Evolutionary conservation across 2,329 filamentous ascomycete species (phyloP).

Genomic region (Fusarium protoensiforme): DNA sequence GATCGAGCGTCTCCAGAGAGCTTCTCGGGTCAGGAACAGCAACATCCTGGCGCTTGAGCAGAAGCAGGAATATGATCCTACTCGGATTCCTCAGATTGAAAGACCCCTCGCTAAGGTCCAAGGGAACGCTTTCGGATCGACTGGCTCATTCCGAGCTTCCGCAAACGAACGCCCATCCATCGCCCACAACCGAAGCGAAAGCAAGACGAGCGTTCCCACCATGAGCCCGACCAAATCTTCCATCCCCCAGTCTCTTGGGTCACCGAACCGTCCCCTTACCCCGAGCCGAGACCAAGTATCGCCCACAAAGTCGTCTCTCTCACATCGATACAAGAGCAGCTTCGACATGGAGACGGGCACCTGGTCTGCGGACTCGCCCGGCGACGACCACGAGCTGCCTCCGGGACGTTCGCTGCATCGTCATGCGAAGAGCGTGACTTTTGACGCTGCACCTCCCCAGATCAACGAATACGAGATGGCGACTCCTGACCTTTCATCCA

Average conservation of each 20-base stretch:
- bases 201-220: constrained; percentile 67
- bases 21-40: constrained; percentile 97
- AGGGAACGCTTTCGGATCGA: constrained; percentile 74
- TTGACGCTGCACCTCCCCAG: constrained; percentile 91
- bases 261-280: constrained; percentile 49
- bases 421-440: constrained; percentile 96
- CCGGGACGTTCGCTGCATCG: constrained; percentile 78
- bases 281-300: constrained; percentile 79
- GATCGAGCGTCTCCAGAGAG: constrained; percentile 94
- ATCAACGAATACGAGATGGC: constrained; percentile 99
- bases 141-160: constrained; percentile 65
- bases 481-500: constrained; percentile 93
- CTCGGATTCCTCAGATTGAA: constrained; percentile 80
- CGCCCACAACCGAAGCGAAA: constrained; percentile 62
- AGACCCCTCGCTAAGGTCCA: constrained; percentile 83
- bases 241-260: constrained; percentile 49
- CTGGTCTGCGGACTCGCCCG: constrained; percentile 74
- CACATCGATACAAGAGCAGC: constrained; percentile 73
- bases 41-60: constrained; percentile 95
- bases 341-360: constrained; percentile 76
- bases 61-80: constrained; percentile 91
- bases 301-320: constrained; percentile 90
- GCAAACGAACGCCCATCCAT: constrained; percentile 53
- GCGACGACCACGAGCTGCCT: constrained; percentile 68
- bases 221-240: constrained; percentile 64